Evolutionary conservation across 1,284 basidiomycete species (phyloP).

Genomic region (Tylopilus sp.): DNA sequence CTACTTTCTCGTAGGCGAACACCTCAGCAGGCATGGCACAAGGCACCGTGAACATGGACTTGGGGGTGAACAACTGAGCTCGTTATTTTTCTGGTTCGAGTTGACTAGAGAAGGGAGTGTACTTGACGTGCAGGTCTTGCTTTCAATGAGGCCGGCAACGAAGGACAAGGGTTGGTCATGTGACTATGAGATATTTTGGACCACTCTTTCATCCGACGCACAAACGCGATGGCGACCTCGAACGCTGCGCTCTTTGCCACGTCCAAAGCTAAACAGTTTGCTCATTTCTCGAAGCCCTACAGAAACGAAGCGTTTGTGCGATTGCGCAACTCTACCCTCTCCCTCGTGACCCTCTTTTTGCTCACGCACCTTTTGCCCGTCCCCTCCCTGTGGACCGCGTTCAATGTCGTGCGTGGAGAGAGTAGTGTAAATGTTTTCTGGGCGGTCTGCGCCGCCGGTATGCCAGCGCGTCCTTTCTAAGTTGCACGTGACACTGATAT

Average conservation of each 20-base stretch:
- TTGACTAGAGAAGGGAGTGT: no score
- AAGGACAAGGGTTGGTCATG: no score
- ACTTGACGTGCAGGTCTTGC: no score
- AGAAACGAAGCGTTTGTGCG: constrained; percentile 53
- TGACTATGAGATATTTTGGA: no score
- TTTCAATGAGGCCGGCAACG: no score
- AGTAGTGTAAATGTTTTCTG: constrained; percentile 13
- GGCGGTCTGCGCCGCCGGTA: constrained; percentile 23
- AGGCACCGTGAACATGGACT: neutral
- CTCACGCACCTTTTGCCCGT: constrained; percentile 51
- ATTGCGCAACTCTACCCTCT: constrained; percentile 48
- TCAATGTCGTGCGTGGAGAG: constrained; percentile 31
- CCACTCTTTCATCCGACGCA: no score
- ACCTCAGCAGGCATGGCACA: neutral
- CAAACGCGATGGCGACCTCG: constrained; percentile 20
- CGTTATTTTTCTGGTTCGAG: no score
- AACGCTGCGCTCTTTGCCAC: constrained; percentile 21
- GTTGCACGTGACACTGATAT: neutral
- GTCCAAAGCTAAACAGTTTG: constrained; percentile 20
- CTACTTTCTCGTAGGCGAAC: neutral
- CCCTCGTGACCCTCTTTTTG: constrained; percentile 43
- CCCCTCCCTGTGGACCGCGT: constrained; percentile 43
- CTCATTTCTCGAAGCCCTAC: constrained; percentile 47
- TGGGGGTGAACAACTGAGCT: neutral
- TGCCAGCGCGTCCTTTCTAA: neutral